Base-by-base conservation (phyloP, 345 rosid species). In the Raphanus sativus region DNA sequence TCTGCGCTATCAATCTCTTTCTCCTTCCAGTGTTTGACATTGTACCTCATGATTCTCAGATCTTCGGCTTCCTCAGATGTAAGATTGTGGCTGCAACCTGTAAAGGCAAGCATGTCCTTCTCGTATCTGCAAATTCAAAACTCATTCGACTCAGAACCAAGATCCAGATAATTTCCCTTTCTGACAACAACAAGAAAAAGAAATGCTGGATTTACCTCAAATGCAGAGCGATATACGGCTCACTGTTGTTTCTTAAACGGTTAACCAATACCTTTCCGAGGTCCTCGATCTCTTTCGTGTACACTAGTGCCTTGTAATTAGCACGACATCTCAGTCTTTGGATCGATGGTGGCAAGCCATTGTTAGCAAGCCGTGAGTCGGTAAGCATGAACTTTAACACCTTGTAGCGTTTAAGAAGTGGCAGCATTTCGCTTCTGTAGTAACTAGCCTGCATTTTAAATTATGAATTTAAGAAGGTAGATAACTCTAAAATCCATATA, bases 101-200 rank as follows among this genome's bases (percentile, higher is more conserved):
- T 96, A 85, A 96, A 96, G 25, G 99, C 91, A 54, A 96, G 92
- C 99, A 96, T 93, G 78, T 96, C 99, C 83, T 96, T 93, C 92
- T 96, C 99, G 48, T 91, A 95, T 84, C 99, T 94, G 88, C 75
- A 82, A 67, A 61, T 79, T 17, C 67, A 78, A 62, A 65, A 56
- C 50, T 24, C 67, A 6, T 77, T 71, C 24, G 13, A 50, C 8
- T 65, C 55, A 58, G 15, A 38, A 65, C 73, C 13, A 7, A n/a
- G 13, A 71, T 32, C 17, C 52, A 40, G 3, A 5, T 24, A 13
- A 38, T 64, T 65, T 13, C 38, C 52, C 25, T 58, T 32, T 30
- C 48, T 58, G 36, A 30, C n/a, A 24, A 25, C 5, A 32, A 32
- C 5, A 32, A 32, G 6, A 48, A 45, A 2, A 33, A 5, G 2